Evolutionary conservation across 1,284 basidiomycete genomes (phyloP).

Genomic region (Austropuccinia psidii): DNA sequence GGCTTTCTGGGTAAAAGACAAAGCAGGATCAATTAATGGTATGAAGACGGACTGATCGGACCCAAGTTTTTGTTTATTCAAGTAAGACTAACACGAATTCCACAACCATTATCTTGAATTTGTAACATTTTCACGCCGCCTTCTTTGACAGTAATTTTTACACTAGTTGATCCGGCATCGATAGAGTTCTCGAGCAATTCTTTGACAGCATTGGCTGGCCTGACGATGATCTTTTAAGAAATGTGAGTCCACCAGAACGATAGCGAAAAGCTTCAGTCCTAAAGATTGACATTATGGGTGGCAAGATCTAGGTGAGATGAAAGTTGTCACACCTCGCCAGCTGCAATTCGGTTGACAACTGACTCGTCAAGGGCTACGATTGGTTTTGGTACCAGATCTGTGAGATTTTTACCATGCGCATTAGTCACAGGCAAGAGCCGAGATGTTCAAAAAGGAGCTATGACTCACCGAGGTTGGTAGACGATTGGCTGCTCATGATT

Average conservation of each 20-base stretch:
- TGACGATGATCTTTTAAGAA: conserved; percentile 72
- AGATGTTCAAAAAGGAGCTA: too few relatives aligned
- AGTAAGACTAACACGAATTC: conserved; percentile 63
- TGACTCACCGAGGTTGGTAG: too few relatives aligned
- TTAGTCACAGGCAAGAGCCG: too few relatives aligned
- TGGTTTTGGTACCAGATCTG: conserved; percentile 40
- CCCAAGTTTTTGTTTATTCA: background rate
- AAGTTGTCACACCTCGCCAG: conserved; percentile 52
- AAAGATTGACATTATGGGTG: background rate
- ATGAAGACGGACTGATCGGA: background rate
- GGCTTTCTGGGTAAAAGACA: conserved; percentile 51
- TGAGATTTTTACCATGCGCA: too few relatives aligned
- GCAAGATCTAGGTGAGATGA: background rate
- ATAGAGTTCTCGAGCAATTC: conserved; percentile 91
- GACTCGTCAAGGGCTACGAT: conserved; percentile 52
- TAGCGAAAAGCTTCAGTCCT: conserved; percentile 1
- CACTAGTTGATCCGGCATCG: conserved; percentile 81
- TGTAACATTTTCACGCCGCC: conserved; percentile 92
- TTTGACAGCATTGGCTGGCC: conserved; percentile 91
- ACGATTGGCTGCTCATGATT: too few relatives aligned
- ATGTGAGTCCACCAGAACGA: too few relatives aligned
- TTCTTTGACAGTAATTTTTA: conserved; percentile 83
- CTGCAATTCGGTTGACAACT: conserved; percentile 59
- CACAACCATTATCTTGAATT: conserved; percentile 93
- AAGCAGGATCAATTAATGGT: background rate